Base-by-base conservation (phyloP, 345 rosid species). In the Zanthoxylum bungeanum region DNA sequence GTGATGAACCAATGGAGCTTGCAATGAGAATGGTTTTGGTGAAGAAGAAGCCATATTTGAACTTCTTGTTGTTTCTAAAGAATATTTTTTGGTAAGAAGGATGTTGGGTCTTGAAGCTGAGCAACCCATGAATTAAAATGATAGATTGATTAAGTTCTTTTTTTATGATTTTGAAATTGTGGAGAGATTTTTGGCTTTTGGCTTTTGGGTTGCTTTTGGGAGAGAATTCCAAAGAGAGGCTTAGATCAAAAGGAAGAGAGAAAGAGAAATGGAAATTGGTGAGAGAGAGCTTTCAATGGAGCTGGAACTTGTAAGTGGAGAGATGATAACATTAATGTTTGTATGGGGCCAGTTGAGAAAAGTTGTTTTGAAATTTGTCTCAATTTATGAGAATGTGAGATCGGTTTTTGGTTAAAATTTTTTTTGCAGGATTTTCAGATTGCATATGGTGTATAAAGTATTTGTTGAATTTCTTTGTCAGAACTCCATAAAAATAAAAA, bases 1-100 rank as follows among this genome's bases (percentile, higher is more conserved):
- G 69, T 93, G 97, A 66, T 93, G 97, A 70, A 93, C 92, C 30
- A 91, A 70, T 24, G 96, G 97, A 51, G 89, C 78, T 7, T 44
- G 49, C 9, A 66, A 47, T 4, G 1, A 47, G 37, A 7, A 46
- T 17, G 55, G 19, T 14, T 44, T 44, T 44, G 12, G 49, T 44
- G 49, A 44, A n/a, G n/a, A n/a, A n/a, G n/a, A n/a, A n/a, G n/a
- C n/a, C n/a, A n/a, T n/a, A n/a, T n/a, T n/a, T n/a, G n/a, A n/a
- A n/a, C n/a, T n/a, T n/a, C n/a, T n/a, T n/a, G n/a, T n/a, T n/a
- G n/a, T n/a, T n/a, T n/a, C n/a, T n/a, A n/a, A n/a, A n/a, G n/a
- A n/a, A n/a, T n/a, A n/a, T n/a, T n/a, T 65, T 56, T 62, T 63
- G 57, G 65, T 56, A 19, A 39, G 31, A 30, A 79, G 25, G 31